Base-by-base conservation (phyloP, 371 early-diverging fungal species). In the Mucor ambiguus region DNA sequence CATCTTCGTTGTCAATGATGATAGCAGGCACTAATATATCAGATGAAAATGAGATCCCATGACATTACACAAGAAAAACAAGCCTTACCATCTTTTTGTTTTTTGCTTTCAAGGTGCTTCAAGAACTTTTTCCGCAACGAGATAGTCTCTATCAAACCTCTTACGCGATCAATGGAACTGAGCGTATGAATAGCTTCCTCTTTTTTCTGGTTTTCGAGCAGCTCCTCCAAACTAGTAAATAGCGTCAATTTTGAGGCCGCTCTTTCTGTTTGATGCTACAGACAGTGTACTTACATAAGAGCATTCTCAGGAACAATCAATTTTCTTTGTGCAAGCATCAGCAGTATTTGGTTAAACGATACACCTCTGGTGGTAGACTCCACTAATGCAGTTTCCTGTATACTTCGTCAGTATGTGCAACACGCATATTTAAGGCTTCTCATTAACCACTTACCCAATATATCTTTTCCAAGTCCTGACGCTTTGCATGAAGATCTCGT, bases 261-360 rank as follows among this genome's bases (percentile, higher is more conserved):
- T 46, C 41, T 18, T 41, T 41, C 4, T 18, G 11, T 35, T 43
- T n/a, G 2, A 30, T 30, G 30, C 6, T 43, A 8, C n/a, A n/a
- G 8, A 6, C 4, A 4, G 48, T 2, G 9, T 10, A 60, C 80
- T 76, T 80, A 82, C 83, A 81, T 43, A n/a, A 83, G 69, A 0
- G 81, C 75, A 54, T 83, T 71, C 58, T 83, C 84, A 26, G 84
- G 80, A 55, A 86, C 81, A 63, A 88, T 85, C 12, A 88, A 66
- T 69, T 86, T 88, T 66, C 82, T 78, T 55, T 83, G 84, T 10
- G 86, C 86, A 62, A 88, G 66, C 75, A 83, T 84, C 29, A 77
- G 70, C 30, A 88, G 69, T 86, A 86, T 86, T 62, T 84, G 82
- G 60, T 84, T 85, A 61, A 88, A 88, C 48, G 88, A 84, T 14